phyloP scores from a whole-genome alignment of 2,329 filamentous ascomycete species.

The Fusarium sp. region DNA sequence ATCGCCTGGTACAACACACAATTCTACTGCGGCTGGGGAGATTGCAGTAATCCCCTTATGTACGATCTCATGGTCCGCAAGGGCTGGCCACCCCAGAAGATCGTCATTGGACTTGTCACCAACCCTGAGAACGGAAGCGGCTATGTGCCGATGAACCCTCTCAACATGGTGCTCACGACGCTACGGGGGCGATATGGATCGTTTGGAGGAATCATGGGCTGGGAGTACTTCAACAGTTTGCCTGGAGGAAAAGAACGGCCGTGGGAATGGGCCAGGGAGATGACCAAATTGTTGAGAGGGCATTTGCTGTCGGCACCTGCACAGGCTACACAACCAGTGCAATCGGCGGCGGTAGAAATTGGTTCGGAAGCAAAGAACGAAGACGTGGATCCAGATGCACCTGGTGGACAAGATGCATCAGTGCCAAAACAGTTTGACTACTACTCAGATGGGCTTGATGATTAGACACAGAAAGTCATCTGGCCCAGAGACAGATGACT shows the following conservation, averaged over 20 bases:
- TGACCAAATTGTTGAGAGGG: slow-evolving; percentile 61
- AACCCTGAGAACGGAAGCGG: slow-evolving; percentile 77
- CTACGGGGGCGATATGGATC: slow-evolving; percentile 64
- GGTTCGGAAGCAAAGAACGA: background rate
- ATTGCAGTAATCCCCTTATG: slow-evolving; percentile 56
- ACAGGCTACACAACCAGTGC: background rate
- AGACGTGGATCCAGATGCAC: slow-evolving; percentile 43
- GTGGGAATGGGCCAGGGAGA: slow-evolving; percentile 81
- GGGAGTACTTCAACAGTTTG: slow-evolving; percentile 91
- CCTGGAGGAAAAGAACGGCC: slow-evolving; percentile 71
- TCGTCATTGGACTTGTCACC: slow-evolving; percentile 85
- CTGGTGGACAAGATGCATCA: slow-evolving; percentile 41
- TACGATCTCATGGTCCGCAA: slow-evolving; percentile 64
- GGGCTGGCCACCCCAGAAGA: slow-evolving; percentile 77
- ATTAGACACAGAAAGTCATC: slow-evolving; percentile 1
- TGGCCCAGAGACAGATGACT: background rate
- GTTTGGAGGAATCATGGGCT: slow-evolving; percentile 92
- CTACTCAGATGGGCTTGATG: slow-evolving; percentile 46
- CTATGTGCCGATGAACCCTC: slow-evolving; percentile 60
- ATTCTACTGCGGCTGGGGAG: slow-evolving; percentile 92
- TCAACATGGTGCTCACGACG: slow-evolving; percentile 55
- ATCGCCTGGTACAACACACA: slow-evolving; percentile 91
- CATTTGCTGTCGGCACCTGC: slow-evolving; percentile 24
- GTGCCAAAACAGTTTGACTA: slow-evolving; percentile 50
- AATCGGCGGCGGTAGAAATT: background rate